These are phyloP conservation scores for Sporothrix euskadiensis DNA, from an alignment of 2,329 filamentous ascomycete genomes.

Conservation along the genomic window DNA sequence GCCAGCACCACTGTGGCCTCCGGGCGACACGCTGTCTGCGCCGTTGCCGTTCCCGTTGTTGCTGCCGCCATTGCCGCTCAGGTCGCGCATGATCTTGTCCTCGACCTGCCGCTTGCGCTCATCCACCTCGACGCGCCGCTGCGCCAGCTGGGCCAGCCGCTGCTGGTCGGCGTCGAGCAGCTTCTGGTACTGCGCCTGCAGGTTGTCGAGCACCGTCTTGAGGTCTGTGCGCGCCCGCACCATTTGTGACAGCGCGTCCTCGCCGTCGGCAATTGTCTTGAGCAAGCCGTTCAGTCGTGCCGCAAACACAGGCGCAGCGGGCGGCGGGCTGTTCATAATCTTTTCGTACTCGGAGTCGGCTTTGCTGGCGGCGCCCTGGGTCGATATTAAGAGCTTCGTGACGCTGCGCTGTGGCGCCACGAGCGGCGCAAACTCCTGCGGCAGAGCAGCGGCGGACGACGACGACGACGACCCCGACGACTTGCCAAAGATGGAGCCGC, in stretches of 20 bases:
- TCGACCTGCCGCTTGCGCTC: slow-evolving; percentile 86
- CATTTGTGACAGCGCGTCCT: slow-evolving; percentile 83
- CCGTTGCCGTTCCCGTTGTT: slow-evolving; percentile 41
- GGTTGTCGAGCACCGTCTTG: slow-evolving; percentile 76
- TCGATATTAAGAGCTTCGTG: slow-evolving; percentile 68
- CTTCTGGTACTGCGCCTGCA: slow-evolving; percentile 71
- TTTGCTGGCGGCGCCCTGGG: slow-evolving; percentile 65
- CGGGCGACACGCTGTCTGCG: slow-evolving; percentile 41
- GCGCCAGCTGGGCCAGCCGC: slow-evolving; percentile 62
- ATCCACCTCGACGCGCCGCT: slow-evolving; percentile 72
- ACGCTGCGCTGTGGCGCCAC: slow-evolving; percentile 71
- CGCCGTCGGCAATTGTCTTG: slow-evolving; percentile 82
- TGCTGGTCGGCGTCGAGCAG: slow-evolving; percentile 70
- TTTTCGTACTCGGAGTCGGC: slow-evolving; percentile 84
- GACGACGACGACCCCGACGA: slow-evolving; percentile 41
- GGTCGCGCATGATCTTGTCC: slow-evolving; percentile 81
- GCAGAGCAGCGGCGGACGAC: slow-evolving; percentile 49
- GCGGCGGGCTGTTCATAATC: slow-evolving; percentile 55
- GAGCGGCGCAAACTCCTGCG: slow-evolving; percentile 75
- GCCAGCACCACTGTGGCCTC: slow-evolving; percentile 45
- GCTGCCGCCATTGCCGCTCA: slow-evolving; percentile 57
- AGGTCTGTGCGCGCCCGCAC: slow-evolving; percentile 81
- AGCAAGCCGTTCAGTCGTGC: slow-evolving; percentile 86
- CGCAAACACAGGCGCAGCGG: slow-evolving; percentile 86
- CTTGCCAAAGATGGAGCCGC: slow-evolving; percentile 67